Conservation (phyloP, 306 rosid species). For the Inga leiocalycina region DNA sequence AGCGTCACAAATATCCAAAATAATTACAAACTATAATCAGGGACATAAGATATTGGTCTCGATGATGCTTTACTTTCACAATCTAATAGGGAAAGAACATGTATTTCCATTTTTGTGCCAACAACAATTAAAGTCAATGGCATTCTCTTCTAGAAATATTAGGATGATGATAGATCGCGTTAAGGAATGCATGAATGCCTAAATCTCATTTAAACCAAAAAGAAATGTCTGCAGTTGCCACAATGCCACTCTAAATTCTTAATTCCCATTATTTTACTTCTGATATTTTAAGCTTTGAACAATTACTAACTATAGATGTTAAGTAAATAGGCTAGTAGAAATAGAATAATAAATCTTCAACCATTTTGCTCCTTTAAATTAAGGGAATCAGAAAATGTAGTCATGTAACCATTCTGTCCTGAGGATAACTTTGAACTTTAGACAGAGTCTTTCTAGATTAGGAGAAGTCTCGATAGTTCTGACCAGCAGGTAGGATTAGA, state of each 20-base stretch:
- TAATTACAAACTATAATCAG: background rate
- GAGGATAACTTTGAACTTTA: background rate
- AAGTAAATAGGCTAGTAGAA: background rate
- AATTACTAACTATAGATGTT: background rate
- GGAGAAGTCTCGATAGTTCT: background rate
- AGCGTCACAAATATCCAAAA: slow-evolving; percentile 10
- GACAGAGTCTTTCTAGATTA: background rate
- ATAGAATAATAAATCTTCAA: background rate
- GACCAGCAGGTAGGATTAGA: background rate
- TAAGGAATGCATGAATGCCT: background rate
- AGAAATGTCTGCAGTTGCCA: background rate
- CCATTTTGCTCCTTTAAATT: background rate
- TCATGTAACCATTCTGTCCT: background rate
- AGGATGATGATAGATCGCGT: background rate
- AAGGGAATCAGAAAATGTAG: background rate
- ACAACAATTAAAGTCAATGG: background rate
- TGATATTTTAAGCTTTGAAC: background rate
- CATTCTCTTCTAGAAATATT: background rate
- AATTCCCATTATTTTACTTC: background rate
- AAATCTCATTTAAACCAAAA: background rate
- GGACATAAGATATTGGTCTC: background rate
- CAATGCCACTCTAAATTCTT: background rate
- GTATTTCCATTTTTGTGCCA: background rate
- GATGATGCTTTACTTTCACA: slow-evolving; percentile 3
- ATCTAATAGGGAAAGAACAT: background rate